Evolutionary conservation across 768 basidiomycete species (phyloP).

Genomic region (Auriscalpium microsporum): DNA sequence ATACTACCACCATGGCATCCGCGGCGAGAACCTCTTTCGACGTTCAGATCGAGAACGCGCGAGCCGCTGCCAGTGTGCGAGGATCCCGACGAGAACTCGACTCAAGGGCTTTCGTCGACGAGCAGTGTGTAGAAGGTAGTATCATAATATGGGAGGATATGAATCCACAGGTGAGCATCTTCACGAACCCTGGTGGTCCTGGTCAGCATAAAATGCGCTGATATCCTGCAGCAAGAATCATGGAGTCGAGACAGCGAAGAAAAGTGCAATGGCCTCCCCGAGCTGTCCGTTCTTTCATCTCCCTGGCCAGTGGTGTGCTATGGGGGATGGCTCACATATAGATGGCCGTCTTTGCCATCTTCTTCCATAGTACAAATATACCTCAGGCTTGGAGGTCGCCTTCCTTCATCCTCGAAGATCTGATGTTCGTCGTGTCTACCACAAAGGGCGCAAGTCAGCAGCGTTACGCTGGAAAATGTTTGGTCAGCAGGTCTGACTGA

Average conservation of each 20-base stretch:
- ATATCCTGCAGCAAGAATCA: constrained; percentile 47
- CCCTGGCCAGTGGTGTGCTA: too few species aligned
- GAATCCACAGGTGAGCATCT: constrained; percentile 65
- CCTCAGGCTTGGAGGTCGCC: too few species aligned
- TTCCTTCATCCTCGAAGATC: too few species aligned
- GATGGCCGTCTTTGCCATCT: too few species aligned
- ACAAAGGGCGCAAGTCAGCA: too few species aligned
- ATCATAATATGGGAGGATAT: constrained; percentile 42
- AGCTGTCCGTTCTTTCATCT: too few species aligned
- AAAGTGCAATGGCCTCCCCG: constrained; percentile 31
- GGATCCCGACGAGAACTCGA: constrained; percentile 52
- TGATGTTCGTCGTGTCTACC: too few species aligned
- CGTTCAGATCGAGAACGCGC: constrained; percentile 73
- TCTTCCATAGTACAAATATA: too few species aligned
- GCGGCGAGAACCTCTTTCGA: constrained; percentile 85
- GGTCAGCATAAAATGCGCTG: constrained; percentile 52
- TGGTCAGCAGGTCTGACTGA: too few species aligned
- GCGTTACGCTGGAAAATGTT: too few species aligned
- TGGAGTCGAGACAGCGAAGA: constrained; percentile 55
- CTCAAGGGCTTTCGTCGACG: constrained; percentile 72
- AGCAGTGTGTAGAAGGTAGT: constrained; percentile 47
- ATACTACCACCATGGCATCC: constrained; percentile 75
- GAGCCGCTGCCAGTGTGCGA: too few species aligned
- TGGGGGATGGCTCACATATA: too few species aligned
- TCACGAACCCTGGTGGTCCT: neutral